Evolutionary conservation across 2,329 filamentous ascomycete genomes (phyloP).

Genomic region (Boeremia exigua): DNA sequence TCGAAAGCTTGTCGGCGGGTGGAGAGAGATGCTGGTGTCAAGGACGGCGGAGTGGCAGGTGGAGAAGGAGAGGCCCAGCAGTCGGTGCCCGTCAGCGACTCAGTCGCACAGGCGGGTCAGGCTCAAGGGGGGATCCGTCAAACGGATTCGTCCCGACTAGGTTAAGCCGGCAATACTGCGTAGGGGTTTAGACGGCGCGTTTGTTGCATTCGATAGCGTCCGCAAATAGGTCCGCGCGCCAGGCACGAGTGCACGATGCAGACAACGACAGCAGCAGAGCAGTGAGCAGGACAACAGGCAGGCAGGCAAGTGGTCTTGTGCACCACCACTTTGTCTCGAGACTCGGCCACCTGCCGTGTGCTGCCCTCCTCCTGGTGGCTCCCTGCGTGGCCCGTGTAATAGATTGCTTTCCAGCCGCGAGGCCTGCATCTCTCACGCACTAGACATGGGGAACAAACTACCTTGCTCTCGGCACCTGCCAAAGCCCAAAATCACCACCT

Average conservation of each 20-base stretch:
- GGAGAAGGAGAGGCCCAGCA: conserved; percentile 14
- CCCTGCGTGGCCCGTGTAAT: conserved; percentile 1
- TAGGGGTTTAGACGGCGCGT: conserved; percentile 11
- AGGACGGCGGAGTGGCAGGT: conserved; percentile 10
- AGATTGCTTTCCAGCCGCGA: conserved; percentile 8
- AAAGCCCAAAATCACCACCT: neutral
- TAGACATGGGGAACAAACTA: conserved; percentile 13
- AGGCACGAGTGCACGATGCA: conserved; percentile 1
- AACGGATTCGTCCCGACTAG: conserved; percentile 6
- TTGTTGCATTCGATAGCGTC: conserved; percentile 19
- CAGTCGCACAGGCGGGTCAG: conserved; percentile 17
- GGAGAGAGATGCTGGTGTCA: conserved; percentile 22
- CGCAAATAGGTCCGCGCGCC: conserved; percentile 9
- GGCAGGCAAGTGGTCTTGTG: conserved; percentile 5
- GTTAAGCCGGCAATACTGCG: neutral
- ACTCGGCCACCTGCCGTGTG: conserved; percentile 3
- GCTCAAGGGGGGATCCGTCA: conserved; percentile 13
- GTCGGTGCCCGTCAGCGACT: conserved; percentile 11
- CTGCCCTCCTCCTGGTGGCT: neutral
- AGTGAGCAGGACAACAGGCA: neutral
- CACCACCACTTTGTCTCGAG: neutral
- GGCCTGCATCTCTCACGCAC: conserved; percentile 13
- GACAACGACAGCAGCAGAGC: neutral
- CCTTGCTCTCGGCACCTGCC: conserved; percentile 1
- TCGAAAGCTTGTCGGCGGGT: conserved; percentile 45